Base-by-base conservation (phyloP, 495 filamentous ascomycete species). In the Coniosporium apollinis region DNA sequence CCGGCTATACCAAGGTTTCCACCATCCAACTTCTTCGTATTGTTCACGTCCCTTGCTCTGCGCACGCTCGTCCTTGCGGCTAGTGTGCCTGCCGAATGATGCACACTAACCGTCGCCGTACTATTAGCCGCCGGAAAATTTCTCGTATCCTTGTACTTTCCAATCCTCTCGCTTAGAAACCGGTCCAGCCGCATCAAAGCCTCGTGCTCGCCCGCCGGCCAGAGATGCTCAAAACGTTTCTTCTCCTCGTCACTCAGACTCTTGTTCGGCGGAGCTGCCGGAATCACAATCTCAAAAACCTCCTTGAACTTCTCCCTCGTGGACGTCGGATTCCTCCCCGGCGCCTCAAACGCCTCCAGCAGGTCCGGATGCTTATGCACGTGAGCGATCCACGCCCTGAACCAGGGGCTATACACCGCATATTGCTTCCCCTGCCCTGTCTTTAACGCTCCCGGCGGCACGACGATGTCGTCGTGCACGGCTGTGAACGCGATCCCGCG, bases 391-490 rank as follows among this genome's bases (percentile, higher is more conserved):
- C 85, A 94, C 0, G 78, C 47, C 11, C 74, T 58, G 48, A 67
- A 86, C 83, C 82, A 94, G 0, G 84, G 85, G 2, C 58, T 74
- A 42, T 87, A 93, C 1, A 93, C 79, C 0, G 79, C 67, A 49
- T 91, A 94, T 52, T 86, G 83, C 15, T 69, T 78, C 6, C 82
- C 79, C 4, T 58, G 61, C 6, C 75, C 69, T 6, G 63, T 77
- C 5, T 45, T 46, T 15, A 94, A 49, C 31, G 59, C 52, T 0
- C 80, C 83, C 0, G 86, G 85, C 2, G 68, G 61, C 3, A 93
- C 82, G 10, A 91, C 70, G 37, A 82, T 89, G 5, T 79, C 79
- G 56, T 94, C 86, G 40, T 82, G 81, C 1, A 73, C 62, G 0
- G 72, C 63, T 2, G 72, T 60, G 39, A 89, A 70, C 4, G 63